Evolutionary conservation across 2,329 filamentous ascomycete species (phyloP), one percentile per base, ranked within the genome.

Genomic region (Thermochaetoides dissita): DNA sequence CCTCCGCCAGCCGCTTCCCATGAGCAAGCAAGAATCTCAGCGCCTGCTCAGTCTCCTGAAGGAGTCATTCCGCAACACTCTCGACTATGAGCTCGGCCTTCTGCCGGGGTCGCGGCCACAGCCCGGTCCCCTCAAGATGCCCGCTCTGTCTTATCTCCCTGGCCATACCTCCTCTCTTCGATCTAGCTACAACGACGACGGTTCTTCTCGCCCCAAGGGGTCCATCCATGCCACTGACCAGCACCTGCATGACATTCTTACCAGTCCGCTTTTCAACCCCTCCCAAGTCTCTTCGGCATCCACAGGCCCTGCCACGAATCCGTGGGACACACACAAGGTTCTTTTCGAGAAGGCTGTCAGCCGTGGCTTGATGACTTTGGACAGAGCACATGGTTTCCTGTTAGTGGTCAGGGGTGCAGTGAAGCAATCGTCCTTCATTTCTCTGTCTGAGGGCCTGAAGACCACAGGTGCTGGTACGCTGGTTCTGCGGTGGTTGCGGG

Each of bases 21-120:
- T 77, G 34, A 69, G 61, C 36, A 58, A 61, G 36, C 63, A 64
- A 42, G 69, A 75, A 43, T 69, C 71, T 28, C 65, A 71, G 46
- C 68, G 69, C 50, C 65, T 77, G 7, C 69, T 76, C 47, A 64
- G 74, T 41, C 64, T 66, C 31, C 63, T 78, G 40, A 77, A 74
- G 39, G 58, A 63, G 6, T 76, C 72, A 2, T 78, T 78, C 53
- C 67, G 73, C 40, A 65, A 65, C 42, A 68, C 74, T 30, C 68
- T 78, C n/a, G 72, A 76, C 51, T 63, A 60, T 36, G 72, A 77
- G 52, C 69, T 77, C 51, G 72, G 72, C 46, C 66, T 60, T 53
- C 53, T 17, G 9, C 10, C 17, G 6, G 17, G 30, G 32, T 37
- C 28, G 30, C 12, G 8, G 17, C 17, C 28, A 28, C 7, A 34